A percentile compares a stretch with the other conserved stretches of the same genome.
These are phyloP conservation scores for Ceratobasidium sp. DNA, from an alignment of 1,284 basidiomycete genomes.

Conservation along the genomic window DNA sequence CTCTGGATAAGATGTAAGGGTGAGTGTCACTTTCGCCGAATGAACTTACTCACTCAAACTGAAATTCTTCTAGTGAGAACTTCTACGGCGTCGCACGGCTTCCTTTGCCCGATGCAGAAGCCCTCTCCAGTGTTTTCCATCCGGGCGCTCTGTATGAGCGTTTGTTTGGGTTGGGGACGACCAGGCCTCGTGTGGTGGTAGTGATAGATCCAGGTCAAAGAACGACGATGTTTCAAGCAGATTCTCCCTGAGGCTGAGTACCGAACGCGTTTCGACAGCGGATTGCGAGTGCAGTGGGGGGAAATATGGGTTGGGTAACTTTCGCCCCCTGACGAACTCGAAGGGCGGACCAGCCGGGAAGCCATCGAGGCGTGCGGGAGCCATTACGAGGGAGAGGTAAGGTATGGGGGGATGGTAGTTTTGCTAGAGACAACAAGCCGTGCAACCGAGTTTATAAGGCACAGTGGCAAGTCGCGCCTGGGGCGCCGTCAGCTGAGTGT, in stretches of 20 bases:
- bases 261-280: background rate
- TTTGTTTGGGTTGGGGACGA: conserved; percentile 10
- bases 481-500: conserved; percentile 1
- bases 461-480: too few relatives aligned
- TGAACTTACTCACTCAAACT: conserved; percentile 12
- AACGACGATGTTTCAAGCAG: conserved; percentile 13
- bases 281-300: conserved; percentile 18
- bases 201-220: conserved; percentile 6
- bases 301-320: conserved; percentile 40
- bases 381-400: background rate
- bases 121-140: conserved; percentile 15
- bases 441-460: conserved; percentile 14
- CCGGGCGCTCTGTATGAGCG: background rate
- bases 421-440: background rate
- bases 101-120: conserved; percentile 19
- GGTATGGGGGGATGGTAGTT: background rate
- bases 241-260: background rate
- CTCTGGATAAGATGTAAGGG: conserved; percentile 7
- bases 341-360: background rate
- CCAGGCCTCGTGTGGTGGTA: background rate
- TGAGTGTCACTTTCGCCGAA: background rate
- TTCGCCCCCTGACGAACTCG: conserved; percentile 34
- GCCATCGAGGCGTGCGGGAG: background rate
- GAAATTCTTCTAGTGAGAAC: background rate
- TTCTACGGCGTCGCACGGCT: conserved; percentile 2